phyloP scores from a whole-genome alignment of 805 yeast genomes.

The Monosporozyma unispora region DNA sequence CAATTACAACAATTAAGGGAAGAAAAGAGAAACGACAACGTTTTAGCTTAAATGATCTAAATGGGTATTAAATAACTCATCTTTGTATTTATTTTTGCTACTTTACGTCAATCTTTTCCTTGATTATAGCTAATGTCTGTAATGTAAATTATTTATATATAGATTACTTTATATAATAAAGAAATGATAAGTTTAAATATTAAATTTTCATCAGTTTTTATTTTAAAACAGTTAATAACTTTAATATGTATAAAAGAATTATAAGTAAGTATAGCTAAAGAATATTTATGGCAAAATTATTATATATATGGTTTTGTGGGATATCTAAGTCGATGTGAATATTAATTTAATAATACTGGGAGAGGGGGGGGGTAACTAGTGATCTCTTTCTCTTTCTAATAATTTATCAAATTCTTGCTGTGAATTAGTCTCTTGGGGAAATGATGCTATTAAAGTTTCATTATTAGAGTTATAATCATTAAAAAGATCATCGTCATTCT shows the following conservation, averaged over 20 bases:
- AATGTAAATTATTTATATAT: background rate
- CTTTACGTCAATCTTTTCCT: background rate
- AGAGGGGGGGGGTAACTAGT: background rate
- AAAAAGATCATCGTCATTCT: background rate
- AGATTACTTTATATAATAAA: background rate
- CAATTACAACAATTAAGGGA: conserved; percentile 62
- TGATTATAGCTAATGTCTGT: background rate
- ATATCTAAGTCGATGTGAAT: no score
- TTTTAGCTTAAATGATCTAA: conserved; percentile 20
- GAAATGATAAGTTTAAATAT: background rate
- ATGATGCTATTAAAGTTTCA: background rate
- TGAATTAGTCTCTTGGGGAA: background rate
- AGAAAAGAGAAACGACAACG: conserved; percentile 68
- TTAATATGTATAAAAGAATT: no score
- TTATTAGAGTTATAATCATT: background rate
- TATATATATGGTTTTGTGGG: background rate
- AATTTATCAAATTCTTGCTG: background rate
- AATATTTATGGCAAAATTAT: background rate
- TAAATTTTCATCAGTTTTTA: no score
- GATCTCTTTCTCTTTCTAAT: conserved; percentile 4
- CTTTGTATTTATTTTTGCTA: background rate
- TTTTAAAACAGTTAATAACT: background rate
- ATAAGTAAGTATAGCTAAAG: background rate
- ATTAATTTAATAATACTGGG: background rate
- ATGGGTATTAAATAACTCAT: background rate